Evolutionary conservation across 78 protist species (phyloP), one percentile per base, ranked within the genome.

Genomic region (Dictyostelium brefeldianum): DNA sequence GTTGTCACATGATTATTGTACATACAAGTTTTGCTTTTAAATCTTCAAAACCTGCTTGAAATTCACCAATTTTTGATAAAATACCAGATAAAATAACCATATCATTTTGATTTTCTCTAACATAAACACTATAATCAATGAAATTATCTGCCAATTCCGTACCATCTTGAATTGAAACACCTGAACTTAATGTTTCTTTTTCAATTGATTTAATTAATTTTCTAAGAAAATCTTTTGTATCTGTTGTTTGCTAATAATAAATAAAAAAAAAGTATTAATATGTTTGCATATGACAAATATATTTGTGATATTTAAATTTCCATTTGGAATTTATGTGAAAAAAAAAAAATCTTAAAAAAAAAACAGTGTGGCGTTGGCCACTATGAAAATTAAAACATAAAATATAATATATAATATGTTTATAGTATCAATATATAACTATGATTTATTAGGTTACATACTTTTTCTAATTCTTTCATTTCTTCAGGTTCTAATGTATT

Each of bases 41-140:
- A 51, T 87, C 93, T 87, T 87, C 93, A 29, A 87, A 87, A 36
- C 93, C 93, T 65, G 93, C 93, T 77, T 87, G 93, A n/a, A 87
- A 87, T 64, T 87, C 93, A 51, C 93, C 93, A 65, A 87, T 87
- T 80, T 87, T 87, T 64, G 93, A 87, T 15, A 87, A 50, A 65
- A 87, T 77, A 77, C 93, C 93, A 36, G 93, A 87, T 8, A 87
- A 54, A 64, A 87, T 77, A 31, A 87, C 84, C 10, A 87, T 12
- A 51, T 87, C 93, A 46, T 9, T 70, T 47, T 87, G 51, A 62
- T 74, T 87, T 5, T 87, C 93, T 64, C 93, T 56, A 15, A 87
- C 79, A 77, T 70, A 71, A 12, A 87, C 93, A 65, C 93, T 87
- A 65, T 87, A 87, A 36, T 87, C 93, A 46, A 87, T 78, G 67